Evolutionary conservation across 176 grass and related monocot genomes (phyloP).

Genomic region (Juncus effusus): DNA sequence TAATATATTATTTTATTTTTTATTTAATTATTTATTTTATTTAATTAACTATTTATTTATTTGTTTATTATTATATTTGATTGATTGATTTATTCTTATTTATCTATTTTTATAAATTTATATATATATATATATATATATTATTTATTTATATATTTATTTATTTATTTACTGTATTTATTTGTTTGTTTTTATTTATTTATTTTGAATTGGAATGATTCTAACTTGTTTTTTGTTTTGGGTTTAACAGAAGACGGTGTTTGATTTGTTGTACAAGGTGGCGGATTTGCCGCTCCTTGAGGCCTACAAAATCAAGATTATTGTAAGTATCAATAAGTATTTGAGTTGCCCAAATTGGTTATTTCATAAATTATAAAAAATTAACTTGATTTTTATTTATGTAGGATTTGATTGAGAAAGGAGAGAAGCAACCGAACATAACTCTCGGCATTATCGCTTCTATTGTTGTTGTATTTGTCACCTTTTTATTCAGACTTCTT

Average conservation of each 20-base stretch:
- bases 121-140: no score
- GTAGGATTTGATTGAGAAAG: constrained; percentile 90
- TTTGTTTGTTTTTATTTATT: constrained; percentile 3
- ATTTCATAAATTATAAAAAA: constrained; percentile 13
- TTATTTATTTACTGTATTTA: no score
- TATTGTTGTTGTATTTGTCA: constrained; percentile 42
- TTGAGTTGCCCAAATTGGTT: neutral
- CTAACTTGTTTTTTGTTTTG: constrained; percentile 1
- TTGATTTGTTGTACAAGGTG: constrained; percentile 73
- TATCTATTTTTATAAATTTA: no score
- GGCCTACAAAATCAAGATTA: constrained; percentile 87
- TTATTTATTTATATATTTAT: no score
- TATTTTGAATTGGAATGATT: neutral
- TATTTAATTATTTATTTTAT: neutral
- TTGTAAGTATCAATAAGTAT: constrained; percentile 40
- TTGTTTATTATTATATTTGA: neutral
- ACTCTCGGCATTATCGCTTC: constrained; percentile 71
- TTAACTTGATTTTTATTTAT: constrained; percentile 4
- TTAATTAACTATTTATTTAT: no score
- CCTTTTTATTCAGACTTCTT: constrained; percentile 50
- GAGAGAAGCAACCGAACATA: constrained; percentile 86
- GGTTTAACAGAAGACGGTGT: constrained; percentile 79
- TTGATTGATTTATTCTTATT: no score
- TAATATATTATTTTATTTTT: no score
- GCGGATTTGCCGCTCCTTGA: constrained; percentile 68